phyloP scores from a whole-genome alignment of 495 filamentous ascomycete genomes.

The Hypoxylon crocopeplum region DNA sequence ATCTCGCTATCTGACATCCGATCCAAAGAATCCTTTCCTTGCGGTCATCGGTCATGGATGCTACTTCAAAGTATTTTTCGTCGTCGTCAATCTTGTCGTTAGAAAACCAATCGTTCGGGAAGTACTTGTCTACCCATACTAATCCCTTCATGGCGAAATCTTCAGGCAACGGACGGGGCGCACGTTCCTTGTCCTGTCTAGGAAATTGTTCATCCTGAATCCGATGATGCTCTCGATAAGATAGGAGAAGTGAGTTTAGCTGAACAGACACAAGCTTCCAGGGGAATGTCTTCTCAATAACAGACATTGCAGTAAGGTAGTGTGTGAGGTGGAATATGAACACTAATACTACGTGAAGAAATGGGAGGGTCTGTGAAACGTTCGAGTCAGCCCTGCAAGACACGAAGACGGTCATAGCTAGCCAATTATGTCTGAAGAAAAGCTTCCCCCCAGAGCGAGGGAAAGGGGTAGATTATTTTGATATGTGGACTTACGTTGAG shows the following conservation, averaged over 20 bases:
- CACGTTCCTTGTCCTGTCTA: constrained; percentile 53
- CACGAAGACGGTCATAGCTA: not conserved
- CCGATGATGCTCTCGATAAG: constrained; percentile 45
- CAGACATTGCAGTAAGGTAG: constrained; percentile 56
- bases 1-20: constrained; percentile 61
- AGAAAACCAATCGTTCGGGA: constrained; percentile 72
- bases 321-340: constrained; percentile 70
- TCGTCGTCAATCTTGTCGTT: constrained; percentile 76
- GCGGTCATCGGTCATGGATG: constrained; percentile 68
- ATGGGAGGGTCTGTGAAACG: constrained; percentile 61
- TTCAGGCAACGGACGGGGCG: constrained; percentile 73
- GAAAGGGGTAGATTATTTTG: not conserved
- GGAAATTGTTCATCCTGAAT: constrained; percentile 63
- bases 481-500: constrained; percentile 49
- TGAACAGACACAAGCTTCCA: constrained; percentile 70
- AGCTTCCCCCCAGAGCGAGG: no score
- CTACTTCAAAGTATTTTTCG: constrained; percentile 72
- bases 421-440: no score
- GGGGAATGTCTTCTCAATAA: constrained; percentile 59
- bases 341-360: constrained; percentile 70
- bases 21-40: constrained; percentile 80
- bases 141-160: constrained; percentile 84
- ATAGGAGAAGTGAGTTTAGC: constrained; percentile 67
- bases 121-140: constrained; percentile 72
- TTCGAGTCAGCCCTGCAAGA: not conserved